These are phyloP conservation scores for Reutealis trisperma DNA, from an alignment of 345 rosid genomes.

Conservation along the genomic window DNA sequence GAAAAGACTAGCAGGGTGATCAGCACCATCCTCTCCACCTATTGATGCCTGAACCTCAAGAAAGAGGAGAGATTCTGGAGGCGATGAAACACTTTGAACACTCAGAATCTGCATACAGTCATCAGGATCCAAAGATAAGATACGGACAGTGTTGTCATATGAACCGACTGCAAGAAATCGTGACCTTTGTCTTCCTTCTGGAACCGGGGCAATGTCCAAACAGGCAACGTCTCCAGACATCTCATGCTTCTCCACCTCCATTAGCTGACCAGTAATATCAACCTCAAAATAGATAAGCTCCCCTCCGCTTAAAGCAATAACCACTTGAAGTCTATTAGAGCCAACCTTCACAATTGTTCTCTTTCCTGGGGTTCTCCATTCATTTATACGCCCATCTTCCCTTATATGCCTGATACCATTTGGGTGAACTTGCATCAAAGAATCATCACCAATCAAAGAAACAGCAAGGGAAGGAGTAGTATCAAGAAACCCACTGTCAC, in stretches of 20 bases:
- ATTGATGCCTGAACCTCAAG: slow-evolving; percentile 96
- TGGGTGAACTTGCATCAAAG: slow-evolving; percentile 99
- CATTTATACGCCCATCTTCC: slow-evolving; percentile 97
- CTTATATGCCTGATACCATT: slow-evolving; percentile 94
- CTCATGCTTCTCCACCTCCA: slow-evolving; percentile 99
- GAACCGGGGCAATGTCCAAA: slow-evolving; percentile 97
- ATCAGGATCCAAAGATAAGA: slow-evolving; percentile 94
- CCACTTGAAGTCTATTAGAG: slow-evolving; percentile 90
- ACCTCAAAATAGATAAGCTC: slow-evolving; percentile 98
- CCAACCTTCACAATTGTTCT: slow-evolving; percentile 98
- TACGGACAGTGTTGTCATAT: slow-evolving; percentile 86
- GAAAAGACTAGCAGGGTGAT: slow-evolving; percentile 97
- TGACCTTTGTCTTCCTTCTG: slow-evolving; percentile 99
- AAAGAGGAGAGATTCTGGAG: slow-evolving; percentile 95
- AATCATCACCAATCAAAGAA: slow-evolving; percentile 92
- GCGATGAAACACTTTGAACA: slow-evolving; percentile 93
- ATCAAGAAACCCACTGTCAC: slow-evolving; percentile 96
- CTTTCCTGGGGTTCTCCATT: slow-evolving; percentile 99
- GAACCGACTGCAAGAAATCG: slow-evolving; percentile 98
- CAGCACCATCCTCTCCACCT: slow-evolving; percentile 99
- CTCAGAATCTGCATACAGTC: slow-evolving; percentile 97
- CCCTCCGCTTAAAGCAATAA: slow-evolving; percentile 96
- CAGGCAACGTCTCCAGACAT: slow-evolving; percentile 99
- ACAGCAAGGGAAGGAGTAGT: slow-evolving; percentile 94
- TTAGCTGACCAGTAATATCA: slow-evolving; percentile 90